Evolutionary conservation across 75 land plant species (phyloP), one percentile per base, ranked within the genome.

Genomic region (Pseudotsuga menziesii): DNA sequence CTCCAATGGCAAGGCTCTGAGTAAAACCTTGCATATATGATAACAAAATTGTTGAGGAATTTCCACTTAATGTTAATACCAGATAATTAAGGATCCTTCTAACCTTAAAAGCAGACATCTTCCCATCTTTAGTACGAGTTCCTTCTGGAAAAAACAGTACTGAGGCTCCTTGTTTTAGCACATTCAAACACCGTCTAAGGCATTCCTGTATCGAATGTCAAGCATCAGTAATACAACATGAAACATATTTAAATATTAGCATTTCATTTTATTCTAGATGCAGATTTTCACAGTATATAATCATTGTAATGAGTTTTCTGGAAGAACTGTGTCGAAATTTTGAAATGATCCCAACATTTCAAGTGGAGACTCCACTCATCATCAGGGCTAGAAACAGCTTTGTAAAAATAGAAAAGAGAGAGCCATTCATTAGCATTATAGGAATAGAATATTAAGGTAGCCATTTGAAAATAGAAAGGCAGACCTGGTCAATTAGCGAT

Each of bases 61-160:
- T 19, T 67, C 23, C 8, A 8, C 35, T 69, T n/a, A n/a, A 69
- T 8, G 35, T 69, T 12, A 69, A 35, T 69, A 44, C 72, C 52
- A 69, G 54, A 8, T 41, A 8, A 64, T 19, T 39, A n/a, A 69
- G 8, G 39, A 26, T 57, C 12, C 35, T 13, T 5, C 84, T 78
- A 58, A 92, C 99, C 95, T 97, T 97, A 75, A 97, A 97, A 29
- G 81, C 41, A 78, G 89, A 89, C 85, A 97, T 70, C 78, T 86
- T 93, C 55, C 98, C 99, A 91, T 94, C 99, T 72, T 83, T 87
- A 82, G 90, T 87, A 35, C 98, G 82, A 48, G 99, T 97, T 58
- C 99, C 99, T 78, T 97, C 99, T 23, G 99, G 99, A 64, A 97
- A 97, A 84, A 97, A 89, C 75, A 91, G 86, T 16, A 97, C 95